A percentile compares a stretch with the other conserved stretches of the same genome.
Evolutionary conservation across 192 early-diverging fungal species (phyloP).

Genomic region (Anaeromyces robustus): DNA sequence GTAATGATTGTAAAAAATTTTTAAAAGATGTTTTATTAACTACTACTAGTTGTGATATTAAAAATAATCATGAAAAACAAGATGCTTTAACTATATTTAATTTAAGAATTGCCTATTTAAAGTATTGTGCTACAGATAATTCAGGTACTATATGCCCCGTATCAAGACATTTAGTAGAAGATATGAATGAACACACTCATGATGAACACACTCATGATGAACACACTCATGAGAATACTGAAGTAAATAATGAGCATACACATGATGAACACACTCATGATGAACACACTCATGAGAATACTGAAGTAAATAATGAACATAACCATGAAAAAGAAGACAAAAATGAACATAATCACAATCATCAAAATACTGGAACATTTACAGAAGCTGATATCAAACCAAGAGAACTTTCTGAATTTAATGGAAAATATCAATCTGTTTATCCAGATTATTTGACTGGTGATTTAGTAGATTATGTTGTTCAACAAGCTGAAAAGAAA

Average conservation of each 20-base stretch:
- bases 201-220: neutral
- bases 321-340: neutral
- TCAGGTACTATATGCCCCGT: neutral
- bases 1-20: neutral
- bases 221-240: neutral
- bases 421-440: neutral
- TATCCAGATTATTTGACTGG: neutral
- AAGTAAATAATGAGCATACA: neutral
- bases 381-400: neutral
- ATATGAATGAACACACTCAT: neutral
- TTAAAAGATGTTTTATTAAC: neutral
- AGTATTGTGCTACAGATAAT: neutral
- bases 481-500: neutral
- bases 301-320: neutral
- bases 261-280: neutral
- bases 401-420: neutral
- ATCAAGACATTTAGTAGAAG: neutral
- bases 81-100: neutral
- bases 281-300: neutral
- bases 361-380: neutral
- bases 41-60: neutral
- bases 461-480: neutral
- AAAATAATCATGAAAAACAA: neutral
- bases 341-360: neutral
- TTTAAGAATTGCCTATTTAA: neutral